Conservation (phyloP, 2,329 filamentous ascomycete genomes). For the Aspergillus pseudonomiae region DNA sequence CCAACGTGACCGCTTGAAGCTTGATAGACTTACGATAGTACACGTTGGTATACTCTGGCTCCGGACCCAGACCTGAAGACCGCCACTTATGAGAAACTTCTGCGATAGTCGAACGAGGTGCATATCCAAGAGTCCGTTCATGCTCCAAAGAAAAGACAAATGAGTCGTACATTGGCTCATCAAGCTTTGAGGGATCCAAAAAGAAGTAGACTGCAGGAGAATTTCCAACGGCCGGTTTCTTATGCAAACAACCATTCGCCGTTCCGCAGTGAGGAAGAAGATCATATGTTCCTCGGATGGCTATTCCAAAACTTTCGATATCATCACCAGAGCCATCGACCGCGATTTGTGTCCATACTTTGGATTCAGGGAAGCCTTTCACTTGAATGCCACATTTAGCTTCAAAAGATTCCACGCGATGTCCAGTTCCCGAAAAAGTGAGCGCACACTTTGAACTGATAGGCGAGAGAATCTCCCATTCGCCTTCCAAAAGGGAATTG, state of each 20-base stretch:
- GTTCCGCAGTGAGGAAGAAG: conserved; percentile 61
- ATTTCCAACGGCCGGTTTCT: conserved; percentile 30
- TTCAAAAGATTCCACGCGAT: conserved; percentile 42
- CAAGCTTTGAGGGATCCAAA: conserved; percentile 57
- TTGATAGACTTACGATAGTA: conserved; percentile 35
- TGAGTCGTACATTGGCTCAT: conserved; percentile 50
- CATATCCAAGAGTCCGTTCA: conserved; percentile 49
- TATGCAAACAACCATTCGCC: conserved; percentile 58
- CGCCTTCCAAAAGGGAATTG: conserved; percentile 39
- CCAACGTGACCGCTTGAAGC: conserved; percentile 26
- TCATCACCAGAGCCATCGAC: conserved; percentile 40
- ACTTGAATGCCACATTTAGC: conserved; percentile 44
- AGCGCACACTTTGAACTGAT: conserved; percentile 38
- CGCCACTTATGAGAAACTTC: conserved; percentile 52
- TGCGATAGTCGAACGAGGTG: conserved; percentile 51
- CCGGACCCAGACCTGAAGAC: conserved; percentile 31
- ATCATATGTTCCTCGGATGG: conserved; percentile 56
- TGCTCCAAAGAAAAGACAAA: conserved; percentile 61
- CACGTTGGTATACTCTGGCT: conserved; percentile 26
- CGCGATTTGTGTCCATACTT: conserved; percentile 48
- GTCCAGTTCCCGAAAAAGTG: conserved; percentile 39
- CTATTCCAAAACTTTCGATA: conserved; percentile 31
- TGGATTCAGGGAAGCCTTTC: conserved; percentile 42
- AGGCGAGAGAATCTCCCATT: conserved; percentile 51
- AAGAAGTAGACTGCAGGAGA: conserved; percentile 56